These are phyloP conservation scores for Ogataea saltuana DNA, from an alignment of 805 yeast species.

Conservation along the genomic window DNA sequence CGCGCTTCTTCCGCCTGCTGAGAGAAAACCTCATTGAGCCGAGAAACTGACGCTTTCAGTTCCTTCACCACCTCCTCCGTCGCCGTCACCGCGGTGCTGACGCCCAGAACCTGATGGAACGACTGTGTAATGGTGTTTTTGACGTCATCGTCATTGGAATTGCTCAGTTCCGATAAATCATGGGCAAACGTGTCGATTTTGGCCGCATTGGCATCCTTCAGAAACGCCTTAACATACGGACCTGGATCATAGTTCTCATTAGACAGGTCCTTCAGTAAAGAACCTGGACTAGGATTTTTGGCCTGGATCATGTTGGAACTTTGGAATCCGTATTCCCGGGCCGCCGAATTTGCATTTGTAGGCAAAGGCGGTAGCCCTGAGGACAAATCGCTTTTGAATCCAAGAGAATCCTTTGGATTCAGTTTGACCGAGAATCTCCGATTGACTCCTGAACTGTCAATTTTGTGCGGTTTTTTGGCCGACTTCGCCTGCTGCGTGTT, in stretches of 20 bases:
- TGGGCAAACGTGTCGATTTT: constrained; percentile 71
- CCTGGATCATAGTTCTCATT: constrained; percentile 49
- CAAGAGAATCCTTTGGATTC: constrained; percentile 19
- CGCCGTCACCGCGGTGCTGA: constrained; percentile 59
- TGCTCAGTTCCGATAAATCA: constrained; percentile 49
- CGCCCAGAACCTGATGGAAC: constrained; percentile 58
- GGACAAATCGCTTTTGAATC: constrained; percentile 1
- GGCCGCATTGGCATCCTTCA: constrained; percentile 66
- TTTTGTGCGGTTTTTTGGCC: constrained; percentile 20
- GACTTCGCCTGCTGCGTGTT: constrained; percentile 5
- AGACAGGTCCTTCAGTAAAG: constrained; percentile 39
- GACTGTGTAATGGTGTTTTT: constrained; percentile 61
- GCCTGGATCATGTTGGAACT: not conserved
- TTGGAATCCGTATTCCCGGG: constrained; percentile 8
- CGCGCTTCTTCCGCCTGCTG: constrained; percentile 38
- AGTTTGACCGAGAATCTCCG: constrained; percentile 29
- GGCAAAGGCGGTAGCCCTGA: constrained; percentile 18
- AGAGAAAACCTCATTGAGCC: constrained; percentile 57
- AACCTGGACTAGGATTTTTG: constrained; percentile 16
- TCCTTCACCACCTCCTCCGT: constrained; percentile 65
- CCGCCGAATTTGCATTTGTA: constrained; percentile 3
- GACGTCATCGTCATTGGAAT: constrained; percentile 55
- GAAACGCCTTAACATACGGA: constrained; percentile 46
- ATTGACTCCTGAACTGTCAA: constrained; percentile 23
- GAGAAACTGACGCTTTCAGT: constrained; percentile 60